Evolutionary conservation across 2,329 filamentous ascomycete species (phyloP).

Genomic region (Zarea fungicola): DNA sequence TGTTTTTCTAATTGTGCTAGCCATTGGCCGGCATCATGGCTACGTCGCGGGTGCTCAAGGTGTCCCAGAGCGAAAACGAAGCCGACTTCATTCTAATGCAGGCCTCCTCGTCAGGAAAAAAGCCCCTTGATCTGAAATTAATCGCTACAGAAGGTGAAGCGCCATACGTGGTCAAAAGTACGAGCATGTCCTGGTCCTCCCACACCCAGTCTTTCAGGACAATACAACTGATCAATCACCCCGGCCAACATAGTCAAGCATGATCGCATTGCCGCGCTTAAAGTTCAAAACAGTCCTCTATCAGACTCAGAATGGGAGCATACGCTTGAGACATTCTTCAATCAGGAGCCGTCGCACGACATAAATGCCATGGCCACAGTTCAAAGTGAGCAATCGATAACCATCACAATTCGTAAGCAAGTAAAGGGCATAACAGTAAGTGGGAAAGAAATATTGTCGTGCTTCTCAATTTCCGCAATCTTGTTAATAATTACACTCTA

Average conservation of each 20-base stretch:
- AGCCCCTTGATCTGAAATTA: slow-evolving; percentile 59
- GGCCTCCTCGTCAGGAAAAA: slow-evolving; percentile 44
- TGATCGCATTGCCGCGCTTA: slow-evolving; percentile 46
- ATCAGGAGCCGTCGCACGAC: slow-evolving; percentile 44
- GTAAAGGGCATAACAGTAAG: slow-evolving; percentile 64
- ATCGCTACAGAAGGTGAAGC: slow-evolving; percentile 62
- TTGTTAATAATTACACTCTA: slow-evolving; percentile 28
- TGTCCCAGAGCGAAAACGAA: slow-evolving; percentile 10
- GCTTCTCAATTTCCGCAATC: background rate
- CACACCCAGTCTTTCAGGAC: slow-evolving; percentile 10
- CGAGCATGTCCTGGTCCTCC: slow-evolving; percentile 29
- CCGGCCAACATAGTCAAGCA: slow-evolving; percentile 52
- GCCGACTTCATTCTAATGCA: slow-evolving; percentile 53
- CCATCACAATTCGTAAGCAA: slow-evolving; percentile 59
- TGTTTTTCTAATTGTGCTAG: background rate
- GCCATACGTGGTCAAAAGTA: slow-evolving; percentile 54
- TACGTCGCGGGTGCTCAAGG: slow-evolving; percentile 3
- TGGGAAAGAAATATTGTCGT: slow-evolving; percentile 16
- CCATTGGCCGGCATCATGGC: background rate
- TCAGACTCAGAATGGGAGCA: slow-evolving; percentile 61
- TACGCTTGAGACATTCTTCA: slow-evolving; percentile 53
- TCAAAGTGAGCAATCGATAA: slow-evolving; percentile 45
- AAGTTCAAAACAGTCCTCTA: slow-evolving; percentile 48
- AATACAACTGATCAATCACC: slow-evolving; percentile 15
- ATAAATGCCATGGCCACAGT: slow-evolving; percentile 58